Evolutionary conservation across 108 stramenopile species (phyloP).

Genomic region (Pseudonitzschia multistriata): DNA sequence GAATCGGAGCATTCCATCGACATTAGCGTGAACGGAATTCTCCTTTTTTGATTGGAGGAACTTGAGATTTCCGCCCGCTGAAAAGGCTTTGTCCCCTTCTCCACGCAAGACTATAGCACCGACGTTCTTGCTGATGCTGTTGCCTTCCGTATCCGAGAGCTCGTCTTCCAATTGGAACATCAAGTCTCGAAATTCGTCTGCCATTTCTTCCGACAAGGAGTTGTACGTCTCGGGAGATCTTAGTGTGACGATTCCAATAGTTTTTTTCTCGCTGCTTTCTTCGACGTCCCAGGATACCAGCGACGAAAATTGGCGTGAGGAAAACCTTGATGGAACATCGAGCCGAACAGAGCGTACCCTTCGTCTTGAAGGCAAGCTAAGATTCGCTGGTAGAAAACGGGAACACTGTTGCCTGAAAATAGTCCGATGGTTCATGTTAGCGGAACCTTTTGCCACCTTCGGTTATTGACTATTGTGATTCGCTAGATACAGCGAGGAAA

Average conservation of each 20-base stretch:
- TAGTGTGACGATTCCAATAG: constrained; percentile 53
- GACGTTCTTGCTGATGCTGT: constrained; percentile 15
- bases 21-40: constrained; percentile 55
- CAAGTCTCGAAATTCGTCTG: constrained; percentile 47
- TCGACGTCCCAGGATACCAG: constrained; percentile 37
- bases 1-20: constrained; percentile 63
- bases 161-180: constrained; percentile 28
- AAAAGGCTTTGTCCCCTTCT: constrained; percentile 63
- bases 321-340: not conserved
- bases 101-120: constrained; percentile 63
- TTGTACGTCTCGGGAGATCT: constrained; percentile 59
- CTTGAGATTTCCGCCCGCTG: constrained; percentile 72
- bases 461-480: too few species aligned
- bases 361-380: not conserved
- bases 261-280: constrained; percentile 10
- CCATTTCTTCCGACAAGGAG: constrained; percentile 79
- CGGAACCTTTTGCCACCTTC: too few species aligned
- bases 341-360: not conserved
- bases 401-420: not conserved
- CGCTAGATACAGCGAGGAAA: too few species aligned
- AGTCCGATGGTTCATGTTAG: not conserved
- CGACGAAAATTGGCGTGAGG: constrained; percentile 1
- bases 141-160: constrained; percentile 8
- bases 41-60: constrained; percentile 50
- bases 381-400: not conserved